Evolutionary conservation across 2,329 filamentous ascomycete genomes (phyloP), one percentile per base, ranked within the genome.

Genomic region (Alternaria longipes): DNA sequence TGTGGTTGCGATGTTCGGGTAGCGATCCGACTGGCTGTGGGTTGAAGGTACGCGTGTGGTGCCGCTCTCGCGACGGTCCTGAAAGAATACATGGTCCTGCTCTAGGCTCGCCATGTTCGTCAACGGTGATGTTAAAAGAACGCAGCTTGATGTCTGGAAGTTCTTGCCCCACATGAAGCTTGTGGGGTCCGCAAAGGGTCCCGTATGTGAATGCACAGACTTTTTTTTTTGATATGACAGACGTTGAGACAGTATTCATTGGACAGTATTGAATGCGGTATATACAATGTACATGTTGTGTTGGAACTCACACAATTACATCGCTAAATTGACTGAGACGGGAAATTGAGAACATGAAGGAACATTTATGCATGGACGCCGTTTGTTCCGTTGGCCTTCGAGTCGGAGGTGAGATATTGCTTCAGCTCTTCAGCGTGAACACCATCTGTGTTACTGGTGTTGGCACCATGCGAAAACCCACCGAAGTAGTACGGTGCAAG

Each of bases 401-500:
- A 66, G 60, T 60, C 46, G 11, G 53, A 50, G 14, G 41, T 42
- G 32, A 76, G 34, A 50, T 73, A 76, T 20, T 60, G 65, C 49
- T 65, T 56, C 24, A 76, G 51, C 40, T 77, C 74, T 28, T 67
- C 65, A 0, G 66, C 72, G 45, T 77, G 74, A 2, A 77, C 74
- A 20, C 74, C 73, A 38, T 73, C 65, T 0, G 67, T 71, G 34
- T 68, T 60, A 34, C 65, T 74, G 16, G 69, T 65, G 32, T 77
- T 77, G 28, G 74, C 73, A 36, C 74, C 74, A 47, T 75, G 69
- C 2, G 70, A 61, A 41, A 77, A 77, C 3, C 74, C 74, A 8
- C 74, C 74, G 47, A 77, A 71, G 47, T 74, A 77, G 59, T 77
- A 77, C 2, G 74, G 73, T 4, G 74, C 74, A n/a, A 77, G 66